Evolutionary conservation across 257 asterid genomes (phyloP), one percentile per base, ranked within the genome.

Genomic region (Plantago ovata): DNA sequence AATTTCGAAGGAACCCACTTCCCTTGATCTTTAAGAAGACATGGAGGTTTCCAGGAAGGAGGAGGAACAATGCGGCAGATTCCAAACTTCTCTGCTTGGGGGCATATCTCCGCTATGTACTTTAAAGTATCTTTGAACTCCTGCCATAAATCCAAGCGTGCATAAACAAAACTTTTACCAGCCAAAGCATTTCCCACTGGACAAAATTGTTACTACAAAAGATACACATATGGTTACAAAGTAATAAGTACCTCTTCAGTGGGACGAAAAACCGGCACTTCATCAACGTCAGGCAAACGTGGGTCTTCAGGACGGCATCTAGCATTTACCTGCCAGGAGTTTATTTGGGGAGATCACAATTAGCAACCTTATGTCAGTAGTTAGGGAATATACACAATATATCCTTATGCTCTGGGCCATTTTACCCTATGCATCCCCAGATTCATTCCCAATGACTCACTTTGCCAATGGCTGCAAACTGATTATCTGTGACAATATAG

Each of bases 51-150:
- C 98, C 94, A 91, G 33, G 94, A 83, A 52, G 78, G 62, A 68
- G 98, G 98, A 68, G 98, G 95, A 70, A 92, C 84, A 73, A 92
- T 82, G 65, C 95, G 95, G 75, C 98, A 92, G 65, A 92, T 65
- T 71, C 98, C 98, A 65, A 68, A 79, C 0, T 42, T 63, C 82
- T 83, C 87, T 11, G 83, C 91, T 73, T 18, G 62, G 58, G 72
- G 69, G 56, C 86, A 94, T 71, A 85, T 81, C 46, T 75, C 69
- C 63, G 82, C 76, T 53, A 92, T 67, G 73, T 85, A 92, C 59
- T 79, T 76, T 50, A 92, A 67, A 48, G 86, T 69, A 55, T 88
- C 94, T 68, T 81, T 74, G 68, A 88, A 92, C 77, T 92, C 98
- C 98, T 92, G 78, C 55, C 28, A 79, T 53, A 69, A 72, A 69